These are phyloP conservation scores for Carex scoparia DNA, from an alignment of 176 grass and related monocot genomes.

Conservation along the genomic window DNA sequence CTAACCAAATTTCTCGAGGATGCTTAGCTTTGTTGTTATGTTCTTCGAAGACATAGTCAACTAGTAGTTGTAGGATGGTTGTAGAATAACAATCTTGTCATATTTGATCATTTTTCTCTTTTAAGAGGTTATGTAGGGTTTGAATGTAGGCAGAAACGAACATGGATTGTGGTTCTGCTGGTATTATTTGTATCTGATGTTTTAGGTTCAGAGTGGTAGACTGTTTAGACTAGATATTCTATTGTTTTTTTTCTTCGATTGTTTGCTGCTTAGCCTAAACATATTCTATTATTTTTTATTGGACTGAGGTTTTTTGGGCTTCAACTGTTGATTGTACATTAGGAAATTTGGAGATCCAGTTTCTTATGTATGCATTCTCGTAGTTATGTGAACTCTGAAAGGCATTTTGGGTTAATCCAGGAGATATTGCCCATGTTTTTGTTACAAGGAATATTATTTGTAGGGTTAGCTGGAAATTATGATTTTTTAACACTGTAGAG, in stretches of 20 bases:
- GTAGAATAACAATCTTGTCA: slow-evolving; percentile 15
- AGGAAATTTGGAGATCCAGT: not conserved
- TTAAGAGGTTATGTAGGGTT: slow-evolving; percentile 9
- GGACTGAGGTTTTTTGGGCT: not conserved
- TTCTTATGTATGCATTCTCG: not conserved
- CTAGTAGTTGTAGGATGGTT: slow-evolving; percentile 15
- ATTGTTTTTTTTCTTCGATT: not conserved
- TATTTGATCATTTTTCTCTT: slow-evolving; percentile 12
- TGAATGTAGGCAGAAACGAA: not conserved
- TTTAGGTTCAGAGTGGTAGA: slow-evolving; percentile 8
- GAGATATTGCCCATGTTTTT: not conserved
- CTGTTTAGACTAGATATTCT: not conserved
- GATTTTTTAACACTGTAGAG: not conserved
- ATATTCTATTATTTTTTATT: not conserved
- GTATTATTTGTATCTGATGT: slow-evolving; percentile 12
- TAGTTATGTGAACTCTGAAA: not conserved
- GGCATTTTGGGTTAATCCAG: not conserved
- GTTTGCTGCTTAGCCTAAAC: not conserved
- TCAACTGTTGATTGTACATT: not conserved
- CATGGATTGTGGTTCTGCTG: slow-evolving; percentile 7
- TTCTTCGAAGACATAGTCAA: not conserved
- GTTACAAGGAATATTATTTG: not conserved
- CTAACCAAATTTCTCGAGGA: slow-evolving; percentile 25
- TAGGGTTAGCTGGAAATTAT: not conserved
- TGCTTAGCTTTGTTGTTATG: slow-evolving; percentile 13